phyloP scores from a whole-genome alignment of 192 early-diverging fungal genomes.

The Thamnidium elegans region DNA sequence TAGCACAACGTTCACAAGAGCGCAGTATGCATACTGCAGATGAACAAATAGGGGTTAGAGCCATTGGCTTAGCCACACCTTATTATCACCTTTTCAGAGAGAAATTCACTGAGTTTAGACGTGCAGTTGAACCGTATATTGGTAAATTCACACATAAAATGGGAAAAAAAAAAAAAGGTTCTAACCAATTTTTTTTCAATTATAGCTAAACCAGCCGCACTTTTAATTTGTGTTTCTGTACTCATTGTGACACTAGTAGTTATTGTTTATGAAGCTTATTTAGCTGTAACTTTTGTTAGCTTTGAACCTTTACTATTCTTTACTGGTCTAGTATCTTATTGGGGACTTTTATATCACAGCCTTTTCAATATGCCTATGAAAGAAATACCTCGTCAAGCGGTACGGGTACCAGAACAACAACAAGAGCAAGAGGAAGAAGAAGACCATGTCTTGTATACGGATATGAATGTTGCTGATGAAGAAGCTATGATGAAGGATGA shows the following conservation, averaged over 20 bases:
- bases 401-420: not conserved
- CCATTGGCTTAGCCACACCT: not conserved
- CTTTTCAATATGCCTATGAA: too few species aligned
- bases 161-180: not conserved
- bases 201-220: constrained; percentile 5
- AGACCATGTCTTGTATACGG: constrained; percentile 5
- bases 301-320: constrained; percentile 23
- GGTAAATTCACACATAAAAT: too few species aligned
- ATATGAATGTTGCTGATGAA: not conserved
- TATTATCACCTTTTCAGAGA: not conserved
- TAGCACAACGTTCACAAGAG: not conserved
- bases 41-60: constrained; percentile 1
- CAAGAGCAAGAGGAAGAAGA: constrained; percentile 14
- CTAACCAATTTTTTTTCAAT: not conserved
- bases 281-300: not conserved
- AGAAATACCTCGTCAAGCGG: too few species aligned
- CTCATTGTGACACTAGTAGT: not conserved
- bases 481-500: constrained; percentile 28
- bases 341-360: constrained; percentile 5
- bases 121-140: not conserved
- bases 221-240: constrained; percentile 4
- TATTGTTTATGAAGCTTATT: constrained; percentile 16
- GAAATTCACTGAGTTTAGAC: constrained; percentile 4
- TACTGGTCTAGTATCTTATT: constrained; percentile 4
- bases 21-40: too few species aligned